Evolutionary conservation across 2,329 filamentous ascomycete genomes (phyloP), one percentile per base, ranked within the genome.

Genomic region (Aspergillus udagawae): DNA sequence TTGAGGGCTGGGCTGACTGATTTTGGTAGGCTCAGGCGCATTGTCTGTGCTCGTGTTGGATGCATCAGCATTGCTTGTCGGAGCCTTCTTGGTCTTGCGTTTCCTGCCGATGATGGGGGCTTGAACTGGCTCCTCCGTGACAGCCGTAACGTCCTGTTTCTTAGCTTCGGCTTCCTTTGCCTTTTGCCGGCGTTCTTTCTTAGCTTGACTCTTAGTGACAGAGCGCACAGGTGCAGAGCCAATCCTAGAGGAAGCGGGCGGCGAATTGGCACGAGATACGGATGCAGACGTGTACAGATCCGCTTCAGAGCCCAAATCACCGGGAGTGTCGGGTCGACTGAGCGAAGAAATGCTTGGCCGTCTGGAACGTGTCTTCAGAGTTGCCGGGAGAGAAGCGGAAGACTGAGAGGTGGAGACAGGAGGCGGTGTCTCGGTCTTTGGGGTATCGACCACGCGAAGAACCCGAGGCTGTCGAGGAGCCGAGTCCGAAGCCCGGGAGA

Each of bases 101-200:
- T 87, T 86, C 45, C 85, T 77, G 23, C 83, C 83, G 56, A 86
- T 72, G 47, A 88, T 86, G 0, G 85, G 85, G 48, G 83, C 85
- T 62, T 84, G 81, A 4, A 82, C 76, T 27, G 77, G 70, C 61
- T 85, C 83, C 60, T 85, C 82, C 8, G 67, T 55, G 4, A 66
- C 32, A 8, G 69, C 68, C 17, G 55, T 59, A n/a, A 71, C 65
- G 52, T 79, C 78, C 5, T 75, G 69, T 51, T 77, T 76, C 67
- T 78, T 72, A 12, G 70, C 69, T 56, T 79, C 77, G 1, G 71
- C 72, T 44, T 79, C 73, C 62, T 78, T 80, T 1, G 78, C 77
- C 59, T 80, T 80, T 52, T 82, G 78, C 57, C 75, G 70, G 53
- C 81, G 72, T 56, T 84, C 82, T 68, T 86, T 87, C 72, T 86